Percentiles rank a stretch among this genome's conserved stretches.
phyloP scores from a whole-genome alignment of 1,284 basidiomycete species.

The Puccinia novopanici region DNA sequence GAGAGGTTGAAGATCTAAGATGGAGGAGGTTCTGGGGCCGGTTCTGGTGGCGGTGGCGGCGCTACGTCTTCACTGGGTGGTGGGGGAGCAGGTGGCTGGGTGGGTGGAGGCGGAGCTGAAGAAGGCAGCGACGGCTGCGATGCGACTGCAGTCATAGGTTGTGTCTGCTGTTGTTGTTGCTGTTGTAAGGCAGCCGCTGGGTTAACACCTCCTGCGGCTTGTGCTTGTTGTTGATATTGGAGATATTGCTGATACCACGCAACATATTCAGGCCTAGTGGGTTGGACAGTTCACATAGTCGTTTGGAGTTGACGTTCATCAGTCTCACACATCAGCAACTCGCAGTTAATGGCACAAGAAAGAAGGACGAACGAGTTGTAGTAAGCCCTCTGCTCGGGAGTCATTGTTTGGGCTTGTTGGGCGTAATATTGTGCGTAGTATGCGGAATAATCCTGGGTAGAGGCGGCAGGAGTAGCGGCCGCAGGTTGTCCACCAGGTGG shows the following conservation, averaged over 20 bases:
- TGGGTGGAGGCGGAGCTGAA: neutral
- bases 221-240: slow-evolving; percentile 46
- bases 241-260: slow-evolving; percentile 51
- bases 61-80: slow-evolving; percentile 44
- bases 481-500: slow-evolving; percentile 57
- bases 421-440: slow-evolving; percentile 51
- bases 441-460: slow-evolving; percentile 54
- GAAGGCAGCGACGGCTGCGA: slow-evolving; percentile 16
- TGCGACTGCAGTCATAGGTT: too few relatives aligned
- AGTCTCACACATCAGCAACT: neutral
- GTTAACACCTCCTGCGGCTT: neutral
- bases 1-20: too few relatives aligned
- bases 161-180: too few relatives aligned
- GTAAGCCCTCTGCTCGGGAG: slow-evolving; percentile 46
- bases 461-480: slow-evolving; percentile 18
- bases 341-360: too few relatives aligned
- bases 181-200: neutral
- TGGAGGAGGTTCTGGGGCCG: slow-evolving; percentile 20
- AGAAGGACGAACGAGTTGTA: slow-evolving; percentile 41
- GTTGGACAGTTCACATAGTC: neutral
- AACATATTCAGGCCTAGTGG: slow-evolving; percentile 38
- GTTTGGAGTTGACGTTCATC: neutral
- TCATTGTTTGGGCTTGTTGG: slow-evolving; percentile 48
- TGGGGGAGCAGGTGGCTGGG: too few relatives aligned
- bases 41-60: slow-evolving; percentile 43